A percentile compares a stretch with the other conserved stretches of the same genome.
Evolutionary conservation across 2,329 filamentous ascomycete genomes (phyloP).

Genomic region (Lachnellula hyalina): DNA sequence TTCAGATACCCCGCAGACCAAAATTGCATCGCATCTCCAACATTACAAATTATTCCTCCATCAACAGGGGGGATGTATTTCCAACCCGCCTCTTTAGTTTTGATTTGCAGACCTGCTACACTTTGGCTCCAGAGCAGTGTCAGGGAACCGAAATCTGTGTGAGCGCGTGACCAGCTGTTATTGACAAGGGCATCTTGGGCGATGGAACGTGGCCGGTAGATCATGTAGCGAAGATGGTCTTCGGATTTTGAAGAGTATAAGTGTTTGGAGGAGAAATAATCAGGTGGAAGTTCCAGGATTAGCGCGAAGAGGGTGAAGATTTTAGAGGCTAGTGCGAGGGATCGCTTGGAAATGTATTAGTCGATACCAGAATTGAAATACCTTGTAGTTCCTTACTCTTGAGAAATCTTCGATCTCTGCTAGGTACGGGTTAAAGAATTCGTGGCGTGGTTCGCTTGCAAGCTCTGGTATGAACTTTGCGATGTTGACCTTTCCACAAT

Average conservation of each 20-base stretch:
- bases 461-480: constrained; percentile 46
- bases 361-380: neutral
- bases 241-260: constrained; percentile 49
- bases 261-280: constrained; percentile 49
- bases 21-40: constrained; percentile 40
- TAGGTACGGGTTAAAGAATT: constrained; percentile 12
- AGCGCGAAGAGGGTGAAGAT: constrained; percentile 52
- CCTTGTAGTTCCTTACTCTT: constrained; percentile 35
- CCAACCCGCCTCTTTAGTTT: constrained; percentile 39
- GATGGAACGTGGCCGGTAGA: constrained; percentile 42
- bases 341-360: constrained; percentile 2
- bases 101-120: constrained; percentile 50
- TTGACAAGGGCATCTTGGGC: constrained; percentile 42
- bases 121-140: constrained; percentile 55
- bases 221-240: constrained; percentile 56
- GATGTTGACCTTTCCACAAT: constrained; percentile 41
- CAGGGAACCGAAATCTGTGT: constrained; percentile 52
- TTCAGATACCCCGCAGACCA: constrained; percentile 36
- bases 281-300: constrained; percentile 51
- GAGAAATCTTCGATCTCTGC: constrained; percentile 7
- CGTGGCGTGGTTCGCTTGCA: constrained; percentile 37
- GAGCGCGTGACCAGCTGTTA: constrained; percentile 33
- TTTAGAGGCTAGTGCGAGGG: constrained; percentile 44
- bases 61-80: constrained; percentile 44
- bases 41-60: constrained; percentile 48